Evolutionary conservation across 73 alveolate genomes (phyloP).

Genomic region (Paramecium caudatum): DNA sequence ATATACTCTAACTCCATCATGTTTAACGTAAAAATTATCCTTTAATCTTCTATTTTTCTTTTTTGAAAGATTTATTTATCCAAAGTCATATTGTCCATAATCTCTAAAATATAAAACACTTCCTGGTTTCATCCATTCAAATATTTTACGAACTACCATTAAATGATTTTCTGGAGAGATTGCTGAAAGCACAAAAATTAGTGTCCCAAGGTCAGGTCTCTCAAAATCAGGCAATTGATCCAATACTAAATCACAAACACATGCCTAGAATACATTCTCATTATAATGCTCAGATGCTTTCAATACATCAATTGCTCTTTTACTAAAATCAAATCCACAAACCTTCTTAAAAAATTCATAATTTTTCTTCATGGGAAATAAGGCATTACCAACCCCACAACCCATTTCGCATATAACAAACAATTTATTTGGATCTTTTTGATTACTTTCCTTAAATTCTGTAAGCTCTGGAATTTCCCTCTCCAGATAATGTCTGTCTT

Average conservation of each 20-base stretch:
- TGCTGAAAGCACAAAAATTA: slow-evolving; percentile 67
- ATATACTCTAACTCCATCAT: slow-evolving; percentile 93
- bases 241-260: slow-evolving; percentile 56
- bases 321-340: slow-evolving; percentile 70
- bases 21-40: slow-evolving; percentile 92
- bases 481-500: slow-evolving; percentile 58
- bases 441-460: slow-evolving; percentile 33
- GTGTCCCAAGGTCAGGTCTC: slow-evolving; percentile 74
- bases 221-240: slow-evolving; percentile 60
- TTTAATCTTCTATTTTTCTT: slow-evolving; percentile 88
- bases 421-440: slow-evolving; percentile 7
- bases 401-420: slow-evolving; percentile 65
- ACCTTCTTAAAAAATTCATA: slow-evolving; percentile 67
- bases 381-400: slow-evolving; percentile 75
- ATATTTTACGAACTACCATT: slow-evolving; percentile 78
- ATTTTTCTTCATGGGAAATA: slow-evolving; percentile 64
- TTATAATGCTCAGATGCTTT: slow-evolving; percentile 10
- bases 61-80: slow-evolving; percentile 90
- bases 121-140: slow-evolving; percentile 87
- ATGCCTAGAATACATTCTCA: not conserved
- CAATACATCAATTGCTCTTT: slow-evolving; percentile 68
- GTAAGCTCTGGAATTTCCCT: slow-evolving; percentile 69
- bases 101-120: slow-evolving; percentile 96
- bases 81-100: slow-evolving; percentile 97
- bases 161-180: slow-evolving; percentile 79